Percentiles rank a stretch among this genome's conserved stretches.
Evolutionary conservation across 805 yeast species (phyloP).

Genomic region (Candida pseudofarinosa): DNA sequence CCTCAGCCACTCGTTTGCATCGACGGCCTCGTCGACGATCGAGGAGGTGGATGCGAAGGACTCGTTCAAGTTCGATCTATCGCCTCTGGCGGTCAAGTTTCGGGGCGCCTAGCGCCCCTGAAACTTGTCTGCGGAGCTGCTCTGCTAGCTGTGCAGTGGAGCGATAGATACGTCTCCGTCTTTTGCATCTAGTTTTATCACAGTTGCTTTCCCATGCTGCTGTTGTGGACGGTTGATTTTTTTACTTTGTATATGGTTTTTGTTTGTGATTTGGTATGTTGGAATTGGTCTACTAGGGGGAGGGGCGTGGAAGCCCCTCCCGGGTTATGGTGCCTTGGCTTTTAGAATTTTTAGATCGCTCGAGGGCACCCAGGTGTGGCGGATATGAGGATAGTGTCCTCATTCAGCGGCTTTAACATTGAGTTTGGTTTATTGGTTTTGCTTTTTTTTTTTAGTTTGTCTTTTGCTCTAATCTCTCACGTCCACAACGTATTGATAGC

Average conservation of each 20-base stretch:
- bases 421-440: background rate
- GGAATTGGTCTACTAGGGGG: background rate
- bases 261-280: too few species aligned
- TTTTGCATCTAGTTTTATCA: too few species aligned
- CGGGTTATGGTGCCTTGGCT: background rate
- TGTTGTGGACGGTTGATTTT: too few species aligned
- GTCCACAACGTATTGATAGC: background rate
- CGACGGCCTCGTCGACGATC: background rate
- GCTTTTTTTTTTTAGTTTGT: background rate
- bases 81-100: background rate
- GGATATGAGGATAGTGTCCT: too few species aligned
- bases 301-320: background rate
- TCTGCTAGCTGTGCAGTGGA: too few species aligned
- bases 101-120: conserved; percentile 2
- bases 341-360: background rate
- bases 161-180: too few species aligned
- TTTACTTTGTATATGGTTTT: background rate
- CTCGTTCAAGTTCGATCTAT: conserved; percentile 1
- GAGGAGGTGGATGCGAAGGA: background rate
- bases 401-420: too few species aligned
- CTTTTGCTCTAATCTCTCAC: background rate
- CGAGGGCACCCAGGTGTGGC: too few species aligned
- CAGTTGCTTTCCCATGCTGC: too few species aligned
- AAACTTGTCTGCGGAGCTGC: too few species aligned
- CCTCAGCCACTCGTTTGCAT: background rate